Conservation (phyloP, 805 yeast genomes). For the Saturnispora silvae region DNA sequence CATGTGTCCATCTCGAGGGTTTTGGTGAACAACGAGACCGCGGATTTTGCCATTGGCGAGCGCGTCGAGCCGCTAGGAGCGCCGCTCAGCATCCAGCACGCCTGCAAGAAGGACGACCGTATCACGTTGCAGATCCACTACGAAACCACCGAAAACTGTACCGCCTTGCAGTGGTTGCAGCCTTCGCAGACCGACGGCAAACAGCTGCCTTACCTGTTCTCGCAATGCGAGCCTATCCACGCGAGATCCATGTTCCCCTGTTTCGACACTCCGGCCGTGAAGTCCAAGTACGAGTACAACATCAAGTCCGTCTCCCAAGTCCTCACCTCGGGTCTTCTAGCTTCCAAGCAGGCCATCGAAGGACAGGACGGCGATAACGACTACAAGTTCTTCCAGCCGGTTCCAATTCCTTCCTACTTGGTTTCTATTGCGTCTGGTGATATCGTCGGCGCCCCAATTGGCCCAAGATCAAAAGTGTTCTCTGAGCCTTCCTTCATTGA, state of each 20-base stretch:
- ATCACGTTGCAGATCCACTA: conserved; percentile 36
- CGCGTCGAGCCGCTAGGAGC: conserved; percentile 51
- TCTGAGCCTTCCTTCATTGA: conserved; percentile 62
- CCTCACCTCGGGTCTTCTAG: conserved; percentile 53
- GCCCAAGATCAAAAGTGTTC: conserved; percentile 79
- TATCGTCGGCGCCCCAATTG: conserved; percentile 52
- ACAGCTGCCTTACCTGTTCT: conserved; percentile 60
- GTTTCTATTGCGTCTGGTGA: conserved; percentile 83
- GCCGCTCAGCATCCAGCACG: conserved; percentile 31
- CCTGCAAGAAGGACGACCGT: conserved; percentile 11
- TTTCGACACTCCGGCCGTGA: conserved; percentile 83
- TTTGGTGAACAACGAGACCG: conserved; percentile 29
- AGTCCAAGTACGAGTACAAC: conserved; percentile 49
- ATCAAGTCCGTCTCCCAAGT: conserved; percentile 59
- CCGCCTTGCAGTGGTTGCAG: conserved; percentile 81
- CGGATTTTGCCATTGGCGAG: conserved; percentile 27
- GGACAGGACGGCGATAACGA: too few relatives aligned
- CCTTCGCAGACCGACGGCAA: conserved; percentile 66
- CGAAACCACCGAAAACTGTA: conserved; percentile 61
- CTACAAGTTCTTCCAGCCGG: conserved; percentile 55
- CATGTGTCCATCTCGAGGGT: conserved; percentile 39
- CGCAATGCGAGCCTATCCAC: conserved; percentile 88
- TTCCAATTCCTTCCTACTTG: conserved; percentile 79
- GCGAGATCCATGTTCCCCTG: conserved; percentile 83
- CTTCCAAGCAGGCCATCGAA: conserved; percentile 14